Conservation (phyloP, 2,329 filamentous ascomycete species). For the Stagonosporopsis tanaceti region DNA sequence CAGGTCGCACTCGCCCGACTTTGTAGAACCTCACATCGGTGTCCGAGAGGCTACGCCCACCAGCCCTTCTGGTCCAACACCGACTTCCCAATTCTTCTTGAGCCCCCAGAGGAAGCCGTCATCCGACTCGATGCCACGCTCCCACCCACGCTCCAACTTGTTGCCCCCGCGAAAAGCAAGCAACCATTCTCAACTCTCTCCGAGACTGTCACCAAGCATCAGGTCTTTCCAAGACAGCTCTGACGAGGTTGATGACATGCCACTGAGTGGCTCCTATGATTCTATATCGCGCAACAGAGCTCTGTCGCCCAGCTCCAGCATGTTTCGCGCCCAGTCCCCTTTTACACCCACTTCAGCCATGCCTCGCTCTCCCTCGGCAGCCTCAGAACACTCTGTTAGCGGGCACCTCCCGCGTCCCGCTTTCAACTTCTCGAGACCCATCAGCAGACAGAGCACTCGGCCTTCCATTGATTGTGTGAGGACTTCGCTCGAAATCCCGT, state of each 20-base stretch:
- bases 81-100: conserved; percentile 45
- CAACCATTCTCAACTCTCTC: conserved; percentile 43
- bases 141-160: conserved; percentile 42
- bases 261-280: conserved; percentile 66
- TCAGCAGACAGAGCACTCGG: conserved; percentile 73
- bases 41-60: conserved; percentile 56
- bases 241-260: conserved; percentile 74
- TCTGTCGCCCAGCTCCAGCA: conserved; percentile 74
- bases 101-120: conserved; percentile 51
- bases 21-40: conserved; percentile 51
- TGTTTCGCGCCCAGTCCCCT: conserved; percentile 68
- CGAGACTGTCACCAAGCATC: conserved; percentile 53
- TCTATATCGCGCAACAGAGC: conserved; percentile 73
- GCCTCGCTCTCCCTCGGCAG: conserved; percentile 81
- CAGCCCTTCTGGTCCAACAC: conserved; percentile 46
- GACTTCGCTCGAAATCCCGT: conserved; percentile 46
- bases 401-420: conserved; percentile 72
- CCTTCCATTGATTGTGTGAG: conserved; percentile 53
- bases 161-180: conserved; percentile 53
- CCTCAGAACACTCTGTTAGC: conserved; percentile 78
- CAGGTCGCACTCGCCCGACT: conserved; percentile 56
- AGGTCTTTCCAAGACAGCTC: conserved; percentile 62
- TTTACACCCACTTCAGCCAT: conserved; percentile 67
- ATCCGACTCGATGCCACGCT: conserved; percentile 43
- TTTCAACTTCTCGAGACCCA: conserved; percentile 92